Conservation (phyloP, 352 stramenopile species). For the Phytophthora boehmeriae region DNA sequence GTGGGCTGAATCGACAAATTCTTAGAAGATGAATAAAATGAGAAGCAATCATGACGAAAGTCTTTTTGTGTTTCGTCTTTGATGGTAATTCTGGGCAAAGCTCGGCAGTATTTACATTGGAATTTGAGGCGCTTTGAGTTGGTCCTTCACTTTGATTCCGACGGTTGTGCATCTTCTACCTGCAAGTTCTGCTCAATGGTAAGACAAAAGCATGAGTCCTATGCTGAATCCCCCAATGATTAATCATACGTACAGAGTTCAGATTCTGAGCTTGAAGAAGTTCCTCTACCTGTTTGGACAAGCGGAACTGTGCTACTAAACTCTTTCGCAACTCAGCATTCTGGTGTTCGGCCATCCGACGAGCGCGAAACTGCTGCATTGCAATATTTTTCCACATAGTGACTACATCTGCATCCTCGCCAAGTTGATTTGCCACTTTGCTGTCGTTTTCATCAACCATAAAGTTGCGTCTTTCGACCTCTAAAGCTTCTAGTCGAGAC, state of each 20-base stretch:
- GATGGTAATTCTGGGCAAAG: too few relatives aligned
- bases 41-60: too few relatives aligned
- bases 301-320: slow-evolving; percentile 9
- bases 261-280: slow-evolving; percentile 19
- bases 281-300: slow-evolving; percentile 27
- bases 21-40: too few relatives aligned
- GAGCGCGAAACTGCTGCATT: slow-evolving; percentile 28
- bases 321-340: slow-evolving; percentile 21
- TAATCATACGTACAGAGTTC: slow-evolving; percentile 10
- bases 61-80: too few relatives aligned
- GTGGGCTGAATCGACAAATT: too few relatives aligned
- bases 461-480: neutral
- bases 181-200: too few relatives aligned
- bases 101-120: too few relatives aligned
- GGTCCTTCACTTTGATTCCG: neutral
- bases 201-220: too few relatives aligned
- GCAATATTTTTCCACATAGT: slow-evolving; percentile 13
- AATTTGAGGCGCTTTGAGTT: too few relatives aligned
- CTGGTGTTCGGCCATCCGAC: slow-evolving; percentile 19
- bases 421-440: neutral
- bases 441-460: slow-evolving; percentile 6
- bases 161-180: neutral
- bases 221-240: neutral
- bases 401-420: slow-evolving; percentile 3
- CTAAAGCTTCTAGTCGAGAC: slow-evolving; percentile 5